These are phyloP conservation scores for Colletotrichum gloeosporioides DNA, from an alignment of 2,329 filamentous ascomycete genomes.

Conservation along the genomic window DNA sequence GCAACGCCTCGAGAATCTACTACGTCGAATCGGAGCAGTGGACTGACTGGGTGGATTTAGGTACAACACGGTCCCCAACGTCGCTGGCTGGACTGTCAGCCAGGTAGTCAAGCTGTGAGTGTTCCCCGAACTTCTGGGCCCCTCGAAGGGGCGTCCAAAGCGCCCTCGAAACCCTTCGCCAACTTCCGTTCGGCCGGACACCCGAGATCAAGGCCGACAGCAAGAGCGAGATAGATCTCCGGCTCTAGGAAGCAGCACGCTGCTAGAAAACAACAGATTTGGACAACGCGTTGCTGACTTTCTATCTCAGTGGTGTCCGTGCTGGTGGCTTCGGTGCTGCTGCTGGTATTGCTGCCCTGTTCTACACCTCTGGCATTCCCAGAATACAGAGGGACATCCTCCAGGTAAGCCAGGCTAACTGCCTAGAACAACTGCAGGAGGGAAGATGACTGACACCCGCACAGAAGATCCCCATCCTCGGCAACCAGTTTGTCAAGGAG, in stretches of 20 bases:
- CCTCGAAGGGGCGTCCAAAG: neutral
- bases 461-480: constrained; percentile 62
- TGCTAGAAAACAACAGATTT: neutral
- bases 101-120: constrained; percentile 58
- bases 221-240: neutral
- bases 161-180: no score
- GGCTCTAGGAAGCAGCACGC: neutral
- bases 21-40: neutral
- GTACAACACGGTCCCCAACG: constrained; percentile 63
- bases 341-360: constrained; percentile 62
- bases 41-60: constrained; percentile 44
- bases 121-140: neutral
- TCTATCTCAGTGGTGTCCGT: constrained; percentile 50
- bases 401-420: constrained; percentile 43
- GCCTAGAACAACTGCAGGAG: constrained; percentile 15
- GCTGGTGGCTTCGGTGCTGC: constrained; percentile 62
- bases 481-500: constrained; percentile 56
- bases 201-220: neutral
- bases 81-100: constrained; percentile 58
- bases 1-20: neutral
- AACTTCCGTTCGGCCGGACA: neutral
- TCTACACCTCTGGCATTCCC: constrained; percentile 67
- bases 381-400: constrained; percentile 65
- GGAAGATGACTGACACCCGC: constrained; percentile 16
- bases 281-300: neutral